Conservation (phyloP, 192 early-diverging fungal species). For the Chytriomyces sp. region DNA sequence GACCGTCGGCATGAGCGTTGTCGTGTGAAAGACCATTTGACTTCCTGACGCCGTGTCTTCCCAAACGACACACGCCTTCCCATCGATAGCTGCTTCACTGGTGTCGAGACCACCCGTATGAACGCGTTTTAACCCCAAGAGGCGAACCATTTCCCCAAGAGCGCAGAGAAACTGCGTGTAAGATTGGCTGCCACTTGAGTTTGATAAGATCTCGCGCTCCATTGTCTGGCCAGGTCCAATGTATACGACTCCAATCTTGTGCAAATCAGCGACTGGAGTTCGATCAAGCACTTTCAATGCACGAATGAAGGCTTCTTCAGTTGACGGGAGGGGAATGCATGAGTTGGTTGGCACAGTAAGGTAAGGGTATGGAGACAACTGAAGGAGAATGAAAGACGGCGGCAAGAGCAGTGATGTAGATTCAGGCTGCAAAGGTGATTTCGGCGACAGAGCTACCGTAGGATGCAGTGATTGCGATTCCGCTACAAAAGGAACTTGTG, state of each 20-base stretch:
- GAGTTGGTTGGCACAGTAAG: conserved; percentile 51
- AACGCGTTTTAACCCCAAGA: conserved; percentile 68
- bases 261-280: conserved; percentile 87
- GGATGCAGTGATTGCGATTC: too few species aligned
- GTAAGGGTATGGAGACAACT: conserved; percentile 78
- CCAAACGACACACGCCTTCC: conserved; percentile 81
- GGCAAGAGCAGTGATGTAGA: conserved; percentile 30
- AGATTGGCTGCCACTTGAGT: conserved; percentile 81
- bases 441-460: not conserved
- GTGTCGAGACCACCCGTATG: conserved; percentile 93
- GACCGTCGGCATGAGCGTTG: conserved; percentile 91
- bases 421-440: not conserved
- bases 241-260: conserved; percentile 96
- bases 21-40: conserved; percentile 90
- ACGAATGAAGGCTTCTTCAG: conserved; percentile 76
- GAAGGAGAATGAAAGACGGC: conserved; percentile 64
- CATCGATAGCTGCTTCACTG: conserved; percentile 79
- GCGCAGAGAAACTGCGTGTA: conserved; percentile 86
- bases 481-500: too few species aligned
- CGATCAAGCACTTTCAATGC: conserved; percentile 83
- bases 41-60: conserved; percentile 69
- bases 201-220: conserved; percentile 87
- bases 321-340: conserved; percentile 61
- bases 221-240: conserved; percentile 83
- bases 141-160: conserved; percentile 75